A percentile compares a stretch with the other conserved stretches of the same genome.
Evolutionary conservation across 2,329 filamentous ascomycete genomes (phyloP).

Genomic region (Nectriaceae sp.): DNA sequence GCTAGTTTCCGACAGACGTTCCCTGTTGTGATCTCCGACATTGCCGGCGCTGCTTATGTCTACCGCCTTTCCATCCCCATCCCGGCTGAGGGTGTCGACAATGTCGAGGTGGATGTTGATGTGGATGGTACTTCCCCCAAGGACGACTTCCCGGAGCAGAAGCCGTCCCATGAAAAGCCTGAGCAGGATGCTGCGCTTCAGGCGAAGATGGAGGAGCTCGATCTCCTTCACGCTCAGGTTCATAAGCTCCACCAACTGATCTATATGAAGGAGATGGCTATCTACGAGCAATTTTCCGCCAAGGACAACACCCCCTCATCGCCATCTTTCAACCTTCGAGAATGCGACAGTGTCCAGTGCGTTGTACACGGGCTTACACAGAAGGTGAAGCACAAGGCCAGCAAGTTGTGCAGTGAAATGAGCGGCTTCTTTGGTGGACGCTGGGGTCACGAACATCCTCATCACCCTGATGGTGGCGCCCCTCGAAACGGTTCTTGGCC

Average conservation of each 20-base stretch:
- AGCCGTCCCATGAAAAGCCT: slow-evolving; percentile 27
- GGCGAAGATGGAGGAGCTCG: slow-evolving; percentile 46
- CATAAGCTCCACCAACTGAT: slow-evolving; percentile 45
- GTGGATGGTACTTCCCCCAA: background rate
- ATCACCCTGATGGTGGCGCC: background rate
- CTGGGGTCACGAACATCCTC: background rate
- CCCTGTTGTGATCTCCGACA: slow-evolving; percentile 43
- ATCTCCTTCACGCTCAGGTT: slow-evolving; percentile 44
- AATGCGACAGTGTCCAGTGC: slow-evolving; percentile 35
- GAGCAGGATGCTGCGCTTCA: slow-evolving; percentile 36
- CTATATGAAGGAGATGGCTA: slow-evolving; percentile 41
- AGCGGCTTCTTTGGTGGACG: slow-evolving; percentile 1
- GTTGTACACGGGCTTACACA: slow-evolving; percentile 41
- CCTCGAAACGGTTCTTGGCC: background rate
- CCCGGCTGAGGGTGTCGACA: background rate
- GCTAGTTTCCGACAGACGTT: slow-evolving; percentile 48
- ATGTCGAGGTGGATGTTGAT: background rate
- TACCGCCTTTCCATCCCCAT: slow-evolving; percentile 17
- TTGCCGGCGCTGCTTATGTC: slow-evolving; percentile 43
- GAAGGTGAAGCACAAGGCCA: slow-evolving; percentile 37
- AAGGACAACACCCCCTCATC: slow-evolving; percentile 18
- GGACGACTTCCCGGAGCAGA: slow-evolving; percentile 1
- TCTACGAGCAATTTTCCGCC: slow-evolving; percentile 34
- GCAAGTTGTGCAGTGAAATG: slow-evolving; percentile 18
- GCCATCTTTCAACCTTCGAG: slow-evolving; percentile 19